Evolutionary conservation across 495 filamentous ascomycete species (phyloP).

Genomic region (Aspergillus taichungensis): DNA sequence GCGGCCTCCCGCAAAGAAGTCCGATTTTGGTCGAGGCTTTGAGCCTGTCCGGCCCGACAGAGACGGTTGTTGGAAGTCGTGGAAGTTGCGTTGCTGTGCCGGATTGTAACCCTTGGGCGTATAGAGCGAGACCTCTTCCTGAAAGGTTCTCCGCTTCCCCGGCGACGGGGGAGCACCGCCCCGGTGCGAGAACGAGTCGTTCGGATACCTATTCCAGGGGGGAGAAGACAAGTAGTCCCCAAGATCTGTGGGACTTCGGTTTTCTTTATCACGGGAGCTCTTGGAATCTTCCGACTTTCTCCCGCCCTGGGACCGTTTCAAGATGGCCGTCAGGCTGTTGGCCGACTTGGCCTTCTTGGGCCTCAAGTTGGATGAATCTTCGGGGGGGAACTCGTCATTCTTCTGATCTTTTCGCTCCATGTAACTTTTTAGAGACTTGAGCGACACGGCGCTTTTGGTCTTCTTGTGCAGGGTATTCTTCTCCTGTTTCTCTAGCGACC

Average conservation of each 20-base stretch:
- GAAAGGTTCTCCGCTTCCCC: constrained; percentile 34
- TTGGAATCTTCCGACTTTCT: constrained; percentile 38
- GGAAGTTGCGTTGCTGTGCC: constrained; percentile 57
- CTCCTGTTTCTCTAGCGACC: constrained; percentile 18
- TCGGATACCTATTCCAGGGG: constrained; percentile 66
- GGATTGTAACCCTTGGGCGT: constrained; percentile 53
- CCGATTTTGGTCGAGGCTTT: constrained; percentile 47
- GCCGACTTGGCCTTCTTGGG: constrained; percentile 81
- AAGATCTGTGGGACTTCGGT: constrained; percentile 46
- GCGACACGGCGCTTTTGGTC: constrained; percentile 56
- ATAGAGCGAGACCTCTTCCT: constrained; percentile 54
- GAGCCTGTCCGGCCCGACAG: constrained; percentile 31
- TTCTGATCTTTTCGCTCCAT: constrained; percentile 45
- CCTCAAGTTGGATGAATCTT: constrained; percentile 32
- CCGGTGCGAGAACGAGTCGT: constrained; percentile 34
- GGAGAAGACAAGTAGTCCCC: constrained; percentile 51
- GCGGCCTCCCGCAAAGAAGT: constrained; percentile 30
- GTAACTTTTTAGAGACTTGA: constrained; percentile 51
- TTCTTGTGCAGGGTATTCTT: constrained; percentile 48
- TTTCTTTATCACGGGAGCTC: constrained; percentile 61
- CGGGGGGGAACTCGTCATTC: constrained; percentile 28
- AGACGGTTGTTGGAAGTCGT: constrained; percentile 47
- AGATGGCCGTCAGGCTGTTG: constrained; percentile 59
- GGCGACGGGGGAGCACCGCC: constrained; percentile 25
- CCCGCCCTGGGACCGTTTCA: constrained; percentile 37